A percentile compares a stretch with the other conserved stretches of the same genome.
Evolutionary conservation across 2,329 filamentous ascomycete genomes (phyloP).

Genomic region (Chaetomium sp.): DNA sequence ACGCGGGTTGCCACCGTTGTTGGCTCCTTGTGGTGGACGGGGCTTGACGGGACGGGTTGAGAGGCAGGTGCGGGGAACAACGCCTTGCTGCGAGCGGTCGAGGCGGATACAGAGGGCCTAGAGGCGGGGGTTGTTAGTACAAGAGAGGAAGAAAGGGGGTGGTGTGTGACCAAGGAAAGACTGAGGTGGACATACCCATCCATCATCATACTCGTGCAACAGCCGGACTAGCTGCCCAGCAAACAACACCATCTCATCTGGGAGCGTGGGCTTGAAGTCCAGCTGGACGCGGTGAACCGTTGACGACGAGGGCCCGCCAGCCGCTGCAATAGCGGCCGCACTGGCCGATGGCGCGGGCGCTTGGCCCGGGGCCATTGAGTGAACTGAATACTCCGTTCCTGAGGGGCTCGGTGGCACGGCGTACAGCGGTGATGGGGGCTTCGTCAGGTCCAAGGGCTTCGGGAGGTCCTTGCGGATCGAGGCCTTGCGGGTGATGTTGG

Average conservation of each 20-base stretch:
- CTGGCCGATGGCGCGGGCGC: slow-evolving; percentile 40
- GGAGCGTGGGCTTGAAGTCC: slow-evolving; percentile 87
- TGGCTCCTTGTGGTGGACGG: slow-evolving; percentile 44
- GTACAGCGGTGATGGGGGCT: slow-evolving; percentile 30
- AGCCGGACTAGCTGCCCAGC: slow-evolving; percentile 81
- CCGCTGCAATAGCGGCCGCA: slow-evolving; percentile 55
- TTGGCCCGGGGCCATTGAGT: slow-evolving; percentile 45
- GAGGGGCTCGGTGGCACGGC: slow-evolving; percentile 51
- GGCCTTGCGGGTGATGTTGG: slow-evolving; percentile 43
- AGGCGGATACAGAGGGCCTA: slow-evolving; percentile 86
- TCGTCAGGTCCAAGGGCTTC: slow-evolving; percentile 49
- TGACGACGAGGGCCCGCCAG: slow-evolving; percentile 51
- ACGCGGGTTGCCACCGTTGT: neutral
- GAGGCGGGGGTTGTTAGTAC: slow-evolving; percentile 1
- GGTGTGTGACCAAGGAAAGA: slow-evolving; percentile 19
- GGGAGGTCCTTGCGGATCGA: slow-evolving; percentile 50
- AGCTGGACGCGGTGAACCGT: slow-evolving; percentile 88
- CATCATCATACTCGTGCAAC: slow-evolving; percentile 94
- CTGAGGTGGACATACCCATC: slow-evolving; percentile 74
- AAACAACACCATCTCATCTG: slow-evolving; percentile 78
- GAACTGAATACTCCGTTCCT: slow-evolving; percentile 56
- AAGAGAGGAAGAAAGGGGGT: slow-evolving; percentile 24
- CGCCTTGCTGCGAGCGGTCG: slow-evolving; percentile 86
- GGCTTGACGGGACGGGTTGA: slow-evolving; percentile 90
- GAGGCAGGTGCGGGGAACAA: slow-evolving; percentile 86